These are phyloP conservation scores for Daldinia grandis DNA, from an alignment of 495 filamentous ascomycete genomes.

Conservation along the genomic window DNA sequence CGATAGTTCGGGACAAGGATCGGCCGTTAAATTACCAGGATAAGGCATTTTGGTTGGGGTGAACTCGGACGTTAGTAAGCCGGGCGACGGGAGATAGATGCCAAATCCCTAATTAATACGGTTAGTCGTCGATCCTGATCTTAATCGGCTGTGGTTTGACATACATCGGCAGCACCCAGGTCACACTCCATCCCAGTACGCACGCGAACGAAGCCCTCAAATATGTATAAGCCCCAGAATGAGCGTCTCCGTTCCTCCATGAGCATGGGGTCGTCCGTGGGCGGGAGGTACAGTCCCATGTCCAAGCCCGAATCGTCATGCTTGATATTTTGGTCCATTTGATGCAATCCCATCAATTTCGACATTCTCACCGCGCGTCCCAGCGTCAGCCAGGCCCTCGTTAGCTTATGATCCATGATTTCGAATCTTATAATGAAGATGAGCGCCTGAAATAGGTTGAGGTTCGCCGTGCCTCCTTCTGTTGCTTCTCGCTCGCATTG, in stretches of 20 bases:
- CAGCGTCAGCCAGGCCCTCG: slow-evolving; percentile 8
- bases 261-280: slow-evolving; percentile 7
- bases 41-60: slow-evolving; percentile 1
- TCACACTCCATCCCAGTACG: slow-evolving; percentile 12
- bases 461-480: background rate
- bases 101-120: background rate
- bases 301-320: background rate
- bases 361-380: slow-evolving; percentile 8
- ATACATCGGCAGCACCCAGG: slow-evolving; percentile 7
- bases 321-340: slow-evolving; percentile 8
- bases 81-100: slow-evolving; percentile 12
- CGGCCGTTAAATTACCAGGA: slow-evolving; percentile 1
- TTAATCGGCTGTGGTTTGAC: background rate
- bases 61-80: slow-evolving; percentile 13
- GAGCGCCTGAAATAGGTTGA: slow-evolving; percentile 9
- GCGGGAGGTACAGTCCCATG: slow-evolving; percentile 5
- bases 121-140: slow-evolving; percentile 6
- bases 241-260: slow-evolving; percentile 11
- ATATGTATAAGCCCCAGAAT: slow-evolving; percentile 5
- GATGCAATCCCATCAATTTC: slow-evolving; percentile 10
- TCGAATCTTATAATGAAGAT: slow-evolving; percentile 11
- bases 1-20: slow-evolving; percentile 4
- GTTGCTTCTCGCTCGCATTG: slow-evolving; percentile 7
- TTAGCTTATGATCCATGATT: slow-evolving; percentile 10
- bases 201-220: slow-evolving; percentile 8